A percentile compares a stretch with the other conserved stretches of the same genome.
Evolutionary conservation across 768 basidiomycete genomes (phyloP).

Genomic region (Fomitopsis pulvina): DNA sequence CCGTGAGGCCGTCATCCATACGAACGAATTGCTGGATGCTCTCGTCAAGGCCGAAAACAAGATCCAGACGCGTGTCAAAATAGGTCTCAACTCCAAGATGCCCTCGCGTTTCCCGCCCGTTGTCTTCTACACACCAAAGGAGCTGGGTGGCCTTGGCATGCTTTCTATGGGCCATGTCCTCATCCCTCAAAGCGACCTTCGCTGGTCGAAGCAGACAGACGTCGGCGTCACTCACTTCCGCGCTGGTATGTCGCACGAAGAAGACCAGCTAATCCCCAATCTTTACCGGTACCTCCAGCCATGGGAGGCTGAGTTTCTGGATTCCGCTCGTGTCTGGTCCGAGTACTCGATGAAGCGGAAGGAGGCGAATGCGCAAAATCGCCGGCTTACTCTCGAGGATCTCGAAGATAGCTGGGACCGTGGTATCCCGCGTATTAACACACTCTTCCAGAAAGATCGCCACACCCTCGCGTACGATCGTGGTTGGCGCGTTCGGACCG

Average conservation of each 20-base stretch:
- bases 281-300: constrained; percentile 95
- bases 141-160: constrained; percentile 97
- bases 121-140: constrained; percentile 96
- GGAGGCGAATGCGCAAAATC: constrained; percentile 98
- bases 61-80: constrained; percentile 99
- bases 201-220: constrained; percentile 98
- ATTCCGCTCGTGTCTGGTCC: constrained; percentile 98
- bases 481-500: constrained; percentile 96
- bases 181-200: constrained; percentile 94
- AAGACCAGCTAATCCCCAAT: constrained; percentile 94
- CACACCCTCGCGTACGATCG: constrained; percentile 98
- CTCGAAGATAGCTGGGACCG: constrained; percentile 98
- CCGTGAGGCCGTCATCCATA: constrained; percentile 95
- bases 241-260: constrained; percentile 95
- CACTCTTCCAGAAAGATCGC: constrained; percentile 96
- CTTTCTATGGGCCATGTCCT: constrained; percentile 99
- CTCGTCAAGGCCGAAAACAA: constrained; percentile 99
- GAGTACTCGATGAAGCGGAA: constrained; percentile 99
- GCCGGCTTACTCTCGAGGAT: constrained; percentile 94
- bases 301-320: constrained; percentile 97
- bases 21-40: constrained; percentile 91
- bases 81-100: constrained; percentile 99
- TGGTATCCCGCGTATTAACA: constrained; percentile 98
- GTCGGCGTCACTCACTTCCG: constrained; percentile 98
- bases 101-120: constrained; percentile 97